phyloP scores from a whole-genome alignment of 1,139 yeast species.

The Geotrichum fermentans region DNA sequence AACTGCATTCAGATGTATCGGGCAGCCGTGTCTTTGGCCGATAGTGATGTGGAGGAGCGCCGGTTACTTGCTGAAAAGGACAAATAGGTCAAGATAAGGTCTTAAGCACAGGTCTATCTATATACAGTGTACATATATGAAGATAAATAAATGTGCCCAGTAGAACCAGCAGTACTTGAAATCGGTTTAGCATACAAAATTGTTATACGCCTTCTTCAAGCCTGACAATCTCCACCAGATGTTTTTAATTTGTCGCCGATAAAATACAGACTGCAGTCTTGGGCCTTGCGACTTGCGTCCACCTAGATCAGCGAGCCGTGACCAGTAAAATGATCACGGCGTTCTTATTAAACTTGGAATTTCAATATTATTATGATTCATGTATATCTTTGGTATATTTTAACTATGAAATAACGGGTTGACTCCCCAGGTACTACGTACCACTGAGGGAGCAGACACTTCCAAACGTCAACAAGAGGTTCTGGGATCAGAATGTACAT shows the following conservation, averaged over 20 bases:
- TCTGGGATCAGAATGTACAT: constrained; percentile 34
- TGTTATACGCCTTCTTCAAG: background rate
- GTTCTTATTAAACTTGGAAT: no score
- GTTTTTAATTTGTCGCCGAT: constrained; percentile 11
- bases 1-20: constrained; percentile 82
- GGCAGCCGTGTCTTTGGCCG: constrained; percentile 80
- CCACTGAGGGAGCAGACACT: no score
- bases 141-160: constrained; percentile 6
- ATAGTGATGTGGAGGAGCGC: constrained; percentile 62
- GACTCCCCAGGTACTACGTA: no score
- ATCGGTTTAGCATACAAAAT: no score
- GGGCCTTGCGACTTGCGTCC: background rate
- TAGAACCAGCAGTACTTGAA: constrained; percentile 3
- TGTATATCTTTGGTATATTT: no score
- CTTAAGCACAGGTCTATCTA: background rate
- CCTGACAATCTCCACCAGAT: constrained; percentile 2
- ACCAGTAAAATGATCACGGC: no score
- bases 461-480: no score
- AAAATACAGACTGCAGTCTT: constrained; percentile 7
- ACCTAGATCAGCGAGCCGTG: constrained; percentile 10
- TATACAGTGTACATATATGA: no score
- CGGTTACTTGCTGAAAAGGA: constrained; percentile 32
- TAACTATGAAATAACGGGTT: no score
- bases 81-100: constrained; percentile 6
- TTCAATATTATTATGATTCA: no score